Evolutionary conservation across 306 rosid species (phyloP).

Genomic region (Adenanthera pavonina): DNA sequence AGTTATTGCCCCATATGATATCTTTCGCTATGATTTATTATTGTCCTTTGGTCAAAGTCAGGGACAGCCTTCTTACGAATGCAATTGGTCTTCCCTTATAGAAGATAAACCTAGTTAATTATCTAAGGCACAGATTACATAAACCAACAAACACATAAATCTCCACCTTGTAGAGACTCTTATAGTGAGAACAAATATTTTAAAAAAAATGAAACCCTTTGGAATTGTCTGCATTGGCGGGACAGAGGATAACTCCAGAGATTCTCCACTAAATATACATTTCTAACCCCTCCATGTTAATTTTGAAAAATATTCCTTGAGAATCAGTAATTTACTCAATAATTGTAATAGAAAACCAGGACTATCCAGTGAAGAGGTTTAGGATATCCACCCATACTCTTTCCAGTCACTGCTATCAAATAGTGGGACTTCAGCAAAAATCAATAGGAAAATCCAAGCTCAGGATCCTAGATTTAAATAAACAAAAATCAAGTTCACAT

Average conservation of each 20-base stretch:
- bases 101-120: constrained; percentile 47
- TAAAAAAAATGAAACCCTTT: constrained; percentile 20
- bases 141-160: constrained; percentile 37
- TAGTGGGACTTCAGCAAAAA: neutral
- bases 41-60: constrained; percentile 7
- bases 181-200: neutral
- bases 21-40: constrained; percentile 14
- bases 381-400: neutral
- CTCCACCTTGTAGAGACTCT: constrained; percentile 25
- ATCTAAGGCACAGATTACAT: constrained; percentile 32
- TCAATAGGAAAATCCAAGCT: neutral
- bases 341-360: no score
- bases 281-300: neutral
- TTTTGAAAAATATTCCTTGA: constrained; percentile 13
- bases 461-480: neutral
- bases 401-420: neutral
- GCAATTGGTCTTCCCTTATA: constrained; percentile 37
- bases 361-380: neutral
- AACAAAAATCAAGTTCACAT: neutral
- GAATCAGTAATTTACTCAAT: constrained; percentile 11
- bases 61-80: constrained; percentile 29
- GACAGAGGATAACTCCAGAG: constrained; percentile 23
- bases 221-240: constrained; percentile 31
- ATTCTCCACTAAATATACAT: constrained; percentile 21
- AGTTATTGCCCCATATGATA: constrained; percentile 4